These are phyloP conservation scores for Emydomyces testavorans DNA, from an alignment of 2,329 filamentous ascomycete genomes.

Conservation along the genomic window DNA sequence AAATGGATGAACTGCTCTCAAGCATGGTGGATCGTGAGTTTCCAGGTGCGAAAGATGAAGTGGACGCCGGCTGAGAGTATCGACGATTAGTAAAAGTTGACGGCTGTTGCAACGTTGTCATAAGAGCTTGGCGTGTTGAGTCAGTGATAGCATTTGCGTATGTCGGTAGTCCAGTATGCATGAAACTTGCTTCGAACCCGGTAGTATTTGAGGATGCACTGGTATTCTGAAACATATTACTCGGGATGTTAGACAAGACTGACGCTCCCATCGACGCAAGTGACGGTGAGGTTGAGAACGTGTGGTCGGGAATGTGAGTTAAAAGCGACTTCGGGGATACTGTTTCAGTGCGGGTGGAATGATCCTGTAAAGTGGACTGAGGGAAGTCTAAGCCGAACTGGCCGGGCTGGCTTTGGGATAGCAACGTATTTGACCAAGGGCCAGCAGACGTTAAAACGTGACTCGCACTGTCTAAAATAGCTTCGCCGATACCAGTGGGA, in stretches of 20 bases:
- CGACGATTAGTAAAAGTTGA: conserved; percentile 44
- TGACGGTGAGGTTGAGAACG: conserved; percentile 67
- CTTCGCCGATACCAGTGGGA: conserved; percentile 80
- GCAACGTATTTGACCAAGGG: conserved; percentile 60
- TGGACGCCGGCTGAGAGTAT: conserved; percentile 48
- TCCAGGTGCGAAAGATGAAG: conserved; percentile 34
- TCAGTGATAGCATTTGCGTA: conserved; percentile 57
- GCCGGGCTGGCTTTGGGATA: conserved; percentile 57
- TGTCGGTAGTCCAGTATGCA: conserved; percentile 3
- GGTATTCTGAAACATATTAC: conserved; percentile 35
- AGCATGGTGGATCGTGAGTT: conserved; percentile 19
- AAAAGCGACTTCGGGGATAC: conserved; percentile 65
- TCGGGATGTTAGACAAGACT: conserved; percentile 52
- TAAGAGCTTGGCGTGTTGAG: conserved; percentile 51
- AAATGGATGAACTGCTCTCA: conserved; percentile 28
- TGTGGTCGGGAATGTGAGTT: conserved; percentile 56
- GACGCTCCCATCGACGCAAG: conserved; percentile 64
- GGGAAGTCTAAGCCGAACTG: conserved; percentile 66
- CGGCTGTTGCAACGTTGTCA: conserved; percentile 51
- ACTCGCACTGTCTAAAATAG: conserved; percentile 70
- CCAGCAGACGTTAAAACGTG: conserved; percentile 47
- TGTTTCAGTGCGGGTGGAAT: conserved; percentile 57
- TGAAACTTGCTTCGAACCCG: conserved; percentile 5
- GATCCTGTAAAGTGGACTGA: conserved; percentile 61
- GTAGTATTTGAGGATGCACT: neutral